Evolutionary conservation across 495 filamentous ascomycete species (phyloP).

Genomic region (Lophiostoma macrostomum): DNA sequence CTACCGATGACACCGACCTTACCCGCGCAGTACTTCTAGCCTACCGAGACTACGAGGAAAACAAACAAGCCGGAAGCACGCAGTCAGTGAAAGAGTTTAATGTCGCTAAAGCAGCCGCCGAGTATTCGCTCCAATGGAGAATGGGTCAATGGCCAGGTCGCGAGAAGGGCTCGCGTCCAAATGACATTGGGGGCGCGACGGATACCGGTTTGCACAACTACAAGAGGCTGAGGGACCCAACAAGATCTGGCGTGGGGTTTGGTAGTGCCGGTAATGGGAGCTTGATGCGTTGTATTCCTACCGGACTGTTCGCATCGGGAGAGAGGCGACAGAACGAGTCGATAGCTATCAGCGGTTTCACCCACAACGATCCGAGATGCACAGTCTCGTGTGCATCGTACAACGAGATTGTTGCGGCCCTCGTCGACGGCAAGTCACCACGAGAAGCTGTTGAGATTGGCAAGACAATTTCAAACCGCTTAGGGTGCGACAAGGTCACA

Average conservation of each 20-base stretch:
- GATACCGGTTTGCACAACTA: conserved; percentile 9
- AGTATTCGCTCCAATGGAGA: conserved; percentile 17
- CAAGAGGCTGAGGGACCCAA: not conserved
- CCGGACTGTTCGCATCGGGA: conserved; percentile 10
- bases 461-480: not conserved
- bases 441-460: conserved; percentile 16
- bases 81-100: not conserved
- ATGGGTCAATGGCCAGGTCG: conserved; percentile 25
- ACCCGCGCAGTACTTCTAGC: conserved; percentile 29
- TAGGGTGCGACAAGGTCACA: conserved; percentile 12
- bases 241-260: conserved; percentile 5
- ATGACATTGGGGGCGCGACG: conserved; percentile 25
- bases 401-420: conserved; percentile 26
- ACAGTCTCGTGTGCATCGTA: conserved; percentile 23
- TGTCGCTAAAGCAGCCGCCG: conserved; percentile 17
- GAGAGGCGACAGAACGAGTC: conserved; percentile 10
- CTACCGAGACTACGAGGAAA: conserved; percentile 9
- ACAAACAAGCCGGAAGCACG: not conserved
- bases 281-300: conserved; percentile 28
- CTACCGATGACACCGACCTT: conserved; percentile 29
- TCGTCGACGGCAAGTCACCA: conserved; percentile 7
- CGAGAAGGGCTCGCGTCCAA: conserved; percentile 4
- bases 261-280: conserved; percentile 28
- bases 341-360: conserved; percentile 22
- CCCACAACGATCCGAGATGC: conserved; percentile 28